Base-by-base conservation (phyloP, 768 basidiomycete genomes). In the Hygrocybe coccinea region DNA sequence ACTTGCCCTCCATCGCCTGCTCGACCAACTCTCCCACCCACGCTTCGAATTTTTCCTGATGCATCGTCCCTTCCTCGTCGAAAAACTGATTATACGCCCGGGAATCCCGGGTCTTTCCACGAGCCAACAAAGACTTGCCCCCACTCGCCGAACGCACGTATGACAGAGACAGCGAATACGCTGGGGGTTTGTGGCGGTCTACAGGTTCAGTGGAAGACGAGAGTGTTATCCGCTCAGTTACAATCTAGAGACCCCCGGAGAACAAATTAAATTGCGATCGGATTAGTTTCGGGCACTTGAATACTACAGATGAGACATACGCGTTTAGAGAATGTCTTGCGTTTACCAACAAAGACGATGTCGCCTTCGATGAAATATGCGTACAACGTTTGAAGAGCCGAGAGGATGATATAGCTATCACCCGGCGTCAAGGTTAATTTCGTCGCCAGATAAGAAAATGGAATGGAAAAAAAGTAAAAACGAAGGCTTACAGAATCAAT, bases 251-350 rank as follows among this genome's bases (percentile, higher is more conserved):
- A 14, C n/a, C 25, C 24, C 43, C 52, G 12, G 80, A 79, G 33
- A 44, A 56, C 29, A 39, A 59, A 17, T 36, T 45, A 38, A 51
- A 50, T 10, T 36, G n/a, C n/a, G n/a, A n/a, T n/a, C n/a, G n/a
- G n/a, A n/a, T n/a, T n/a, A n/a, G n/a, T n/a, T n/a, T n/a, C n/a
- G n/a, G n/a, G n/a, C n/a, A n/a, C n/a, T n/a, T n/a, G n/a, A n/a
- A n/a, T n/a, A 12, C 33, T 50, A 24, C 48, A 22, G 56, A 14
- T 21, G 15, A 41, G 19, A 74, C 85, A 56, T 60, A 91, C 90
- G 56, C 91, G 80, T 69, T 91, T 92, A 14, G 89, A 89, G 59
- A 95, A 84, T 14, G 89, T 87, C 72, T 95, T 93, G 59, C 94
- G 84, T 67, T 87, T 91, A 35, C 94, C 94, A 22, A 89, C 83